These are phyloP conservation scores for Ustilago tritici DNA, from an alignment of 1,284 basidiomycete species.

Conservation along the genomic window DNA sequence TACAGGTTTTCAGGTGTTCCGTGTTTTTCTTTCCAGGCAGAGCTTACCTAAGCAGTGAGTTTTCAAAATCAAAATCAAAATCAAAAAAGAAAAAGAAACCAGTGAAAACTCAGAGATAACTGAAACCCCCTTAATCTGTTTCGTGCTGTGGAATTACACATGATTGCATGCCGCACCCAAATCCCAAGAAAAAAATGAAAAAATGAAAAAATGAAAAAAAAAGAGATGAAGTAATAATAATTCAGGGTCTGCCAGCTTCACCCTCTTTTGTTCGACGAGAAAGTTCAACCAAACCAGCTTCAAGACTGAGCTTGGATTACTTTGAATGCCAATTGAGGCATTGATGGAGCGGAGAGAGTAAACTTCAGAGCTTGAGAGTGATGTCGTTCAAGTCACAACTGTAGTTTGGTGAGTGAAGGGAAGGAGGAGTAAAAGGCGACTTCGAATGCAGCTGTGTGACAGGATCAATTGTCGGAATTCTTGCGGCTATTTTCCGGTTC, in stretches of 20 bases:
- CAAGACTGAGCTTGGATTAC: neutral
- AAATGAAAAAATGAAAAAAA: too few relatives aligned
- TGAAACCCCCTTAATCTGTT: too few relatives aligned
- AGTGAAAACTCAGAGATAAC: too few relatives aligned
- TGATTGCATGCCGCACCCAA: too few relatives aligned
- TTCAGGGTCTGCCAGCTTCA: slow-evolving; percentile 12
- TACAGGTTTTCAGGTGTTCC: too few relatives aligned
- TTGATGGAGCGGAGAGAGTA: too few relatives aligned
- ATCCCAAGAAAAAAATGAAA: too few relatives aligned
- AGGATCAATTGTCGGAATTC: neutral
- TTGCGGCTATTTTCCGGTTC: slow-evolving; percentile 11
- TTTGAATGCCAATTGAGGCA: neutral
- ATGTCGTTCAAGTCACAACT: neutral
- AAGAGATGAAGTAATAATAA: too few relatives aligned
- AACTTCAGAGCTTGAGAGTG: neutral
- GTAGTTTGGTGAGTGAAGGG: neutral
- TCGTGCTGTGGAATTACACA: too few relatives aligned
- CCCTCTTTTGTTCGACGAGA: neutral
- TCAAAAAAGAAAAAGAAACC: neutral
- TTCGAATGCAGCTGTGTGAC: neutral
- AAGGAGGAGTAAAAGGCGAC: neutral
- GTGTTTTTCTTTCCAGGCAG: too few relatives aligned
- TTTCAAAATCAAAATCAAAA: neutral
- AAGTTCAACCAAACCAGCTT: neutral
- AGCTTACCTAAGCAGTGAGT: too few relatives aligned